phyloP scores from a whole-genome alignment of 306 rosid genomes.

The Lathyrus oleraceus region DNA sequence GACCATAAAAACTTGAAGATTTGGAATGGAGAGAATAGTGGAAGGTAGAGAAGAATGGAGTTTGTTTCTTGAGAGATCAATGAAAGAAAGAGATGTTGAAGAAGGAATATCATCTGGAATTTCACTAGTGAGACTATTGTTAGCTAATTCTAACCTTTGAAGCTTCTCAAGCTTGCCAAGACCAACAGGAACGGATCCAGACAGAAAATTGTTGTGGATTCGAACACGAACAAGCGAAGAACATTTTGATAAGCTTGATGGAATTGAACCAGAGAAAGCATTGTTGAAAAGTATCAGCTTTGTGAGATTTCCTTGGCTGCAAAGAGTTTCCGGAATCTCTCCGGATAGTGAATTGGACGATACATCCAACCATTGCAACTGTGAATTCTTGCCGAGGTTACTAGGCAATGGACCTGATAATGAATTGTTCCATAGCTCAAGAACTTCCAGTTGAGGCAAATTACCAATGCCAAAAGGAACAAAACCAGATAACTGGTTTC shows the following conservation, averaged over 20 bases:
- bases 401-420: slow-evolving; percentile 74
- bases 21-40: slow-evolving; percentile 73
- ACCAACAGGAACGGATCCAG: slow-evolving; percentile 76
- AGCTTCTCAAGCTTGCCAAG: slow-evolving; percentile 84
- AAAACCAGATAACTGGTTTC: slow-evolving; percentile 68
- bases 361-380: slow-evolving; percentile 82
- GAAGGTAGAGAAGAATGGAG: slow-evolving; percentile 85
- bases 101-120: slow-evolving; percentile 77
- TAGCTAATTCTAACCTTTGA: slow-evolving; percentile 90
- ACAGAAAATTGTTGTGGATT: slow-evolving; percentile 81
- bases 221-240: slow-evolving; percentile 80
- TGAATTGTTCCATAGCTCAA: slow-evolving; percentile 93
- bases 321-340: slow-evolving; percentile 70
- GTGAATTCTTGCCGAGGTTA: slow-evolving; percentile 76
- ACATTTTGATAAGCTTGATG: slow-evolving; percentile 60
- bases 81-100: slow-evolving; percentile 88
- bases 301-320: slow-evolving; percentile 78
- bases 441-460: slow-evolving; percentile 57
- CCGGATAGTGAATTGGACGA: slow-evolving; percentile 87
- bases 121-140: slow-evolving; percentile 79
- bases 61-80: slow-evolving; percentile 75
- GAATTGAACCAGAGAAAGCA: slow-evolving; percentile 76
- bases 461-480: slow-evolving; percentile 71
- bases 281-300: slow-evolving; percentile 96
- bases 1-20: slow-evolving; percentile 71